Base-by-base conservation (phyloP, 169 alveolate genomes). In the Theileria parva region DNA sequence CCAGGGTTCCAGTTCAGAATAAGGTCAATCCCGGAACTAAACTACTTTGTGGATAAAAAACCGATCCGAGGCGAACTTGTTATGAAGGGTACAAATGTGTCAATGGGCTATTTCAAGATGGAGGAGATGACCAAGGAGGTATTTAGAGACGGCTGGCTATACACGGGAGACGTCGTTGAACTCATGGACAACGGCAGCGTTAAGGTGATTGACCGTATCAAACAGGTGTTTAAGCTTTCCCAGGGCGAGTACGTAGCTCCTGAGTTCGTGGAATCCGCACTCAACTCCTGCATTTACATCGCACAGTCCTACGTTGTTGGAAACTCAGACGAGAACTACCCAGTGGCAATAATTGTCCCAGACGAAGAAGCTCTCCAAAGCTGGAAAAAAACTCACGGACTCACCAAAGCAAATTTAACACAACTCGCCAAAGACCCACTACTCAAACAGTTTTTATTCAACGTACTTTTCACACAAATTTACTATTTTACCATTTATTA, bases 191-290 rank as follows among this genome's bases (percentile, higher is more conserved):
- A 90, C 75, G 96, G 96, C 7, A 95, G 97, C 7, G 63, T 97
- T 7, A 91, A 93, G 73, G 86, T 97, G 63, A 93, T 97, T 60
- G 99, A 97, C 87, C 92, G 99, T 55, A 95, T 94, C 69, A 96
- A 96, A 84, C 96, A 96, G 89, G 93, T 96, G n/a, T 97, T 97
- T 87, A 97, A 97, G 81, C 95, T 97, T 73, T 81, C 96, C 0
- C 98, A 97, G 87, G 99, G 99, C 0, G 99, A 97, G 84, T 97
- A 97, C 86, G 96, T 97, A 19, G 96, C 99, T 39, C 98, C 98
- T 9, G 99, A 96, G 77, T 94, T 95, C 81, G 90, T 97, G 32
- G 97, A 94, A 77, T 85, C 93, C 27, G 68, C 86, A 51, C 88
- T 88, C 65, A 74, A 44, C 64, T 79, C 79, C 27, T 80, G 88